These are phyloP conservation scores for Geranomyces michiganensis DNA, from an alignment of 192 early-diverging fungal species.

Conservation along the genomic window DNA sequence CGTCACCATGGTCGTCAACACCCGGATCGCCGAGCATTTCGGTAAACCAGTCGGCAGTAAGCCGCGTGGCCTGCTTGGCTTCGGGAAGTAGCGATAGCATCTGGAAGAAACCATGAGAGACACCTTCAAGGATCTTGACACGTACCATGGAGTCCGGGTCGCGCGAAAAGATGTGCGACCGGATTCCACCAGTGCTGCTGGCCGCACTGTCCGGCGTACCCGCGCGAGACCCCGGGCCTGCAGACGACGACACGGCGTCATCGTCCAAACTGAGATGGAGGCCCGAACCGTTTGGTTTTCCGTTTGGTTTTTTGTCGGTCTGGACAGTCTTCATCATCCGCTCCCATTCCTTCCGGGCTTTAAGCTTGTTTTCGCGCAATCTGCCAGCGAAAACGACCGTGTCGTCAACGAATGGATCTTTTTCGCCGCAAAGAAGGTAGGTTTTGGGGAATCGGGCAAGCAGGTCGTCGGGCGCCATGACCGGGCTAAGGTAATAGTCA, in stretches of 20 bases:
- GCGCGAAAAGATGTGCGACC: conserved; percentile 48
- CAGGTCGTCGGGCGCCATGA: conserved; percentile 81
- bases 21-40: conserved; percentile 45
- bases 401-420: conserved; percentile 97
- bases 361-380: conserved; percentile 79
- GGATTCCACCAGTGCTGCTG: conserved; percentile 8
- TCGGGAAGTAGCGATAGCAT: conserved; percentile 80
- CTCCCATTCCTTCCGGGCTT: conserved; percentile 52
- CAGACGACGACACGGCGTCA: background rate
- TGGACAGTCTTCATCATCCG: conserved; percentile 34
- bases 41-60: conserved; percentile 46
- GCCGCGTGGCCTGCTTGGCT: conserved; percentile 48
- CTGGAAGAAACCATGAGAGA: conserved; percentile 61
- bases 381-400: conserved; percentile 89
- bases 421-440: conserved; percentile 91
- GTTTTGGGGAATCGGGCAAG: conserved; percentile 89
- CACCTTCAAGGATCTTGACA: conserved; percentile 75
- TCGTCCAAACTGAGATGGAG: conserved; percentile 2
- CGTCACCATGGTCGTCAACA: conserved; percentile 31
- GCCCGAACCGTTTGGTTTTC: conserved; percentile 8
- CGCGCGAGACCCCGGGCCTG: background rate
- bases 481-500: conserved; percentile 85
- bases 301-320: background rate
- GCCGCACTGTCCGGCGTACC: background rate
- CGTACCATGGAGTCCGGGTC: conserved; percentile 58